Conservation (phyloP, 306 rosid species). For the Herpetospermum pedunculosum region DNA sequence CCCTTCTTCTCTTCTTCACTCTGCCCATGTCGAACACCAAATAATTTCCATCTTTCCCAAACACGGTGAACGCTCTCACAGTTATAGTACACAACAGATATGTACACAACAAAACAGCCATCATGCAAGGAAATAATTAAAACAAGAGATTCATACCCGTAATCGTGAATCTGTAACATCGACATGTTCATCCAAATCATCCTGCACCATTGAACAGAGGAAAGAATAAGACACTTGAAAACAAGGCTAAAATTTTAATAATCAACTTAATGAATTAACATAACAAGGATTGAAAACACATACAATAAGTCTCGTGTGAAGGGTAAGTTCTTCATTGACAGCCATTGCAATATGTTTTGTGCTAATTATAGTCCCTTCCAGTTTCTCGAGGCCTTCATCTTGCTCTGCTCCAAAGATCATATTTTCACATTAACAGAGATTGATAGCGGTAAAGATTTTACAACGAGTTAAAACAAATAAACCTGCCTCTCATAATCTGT, state of each 20-base stretch:
- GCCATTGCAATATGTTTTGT: slow-evolving; percentile 98
- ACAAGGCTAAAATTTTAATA: not conserved
- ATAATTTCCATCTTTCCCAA: not conserved
- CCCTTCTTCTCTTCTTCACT: not conserved
- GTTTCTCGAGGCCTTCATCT: slow-evolving; percentile 91
- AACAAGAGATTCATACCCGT: slow-evolving; percentile 48
- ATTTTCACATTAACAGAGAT: not conserved
- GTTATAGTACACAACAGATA: not conserved
- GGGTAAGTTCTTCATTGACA: slow-evolving; percentile 85
- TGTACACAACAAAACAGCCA: not conserved
- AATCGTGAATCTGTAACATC: slow-evolving; percentile 83
- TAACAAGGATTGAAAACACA: slow-evolving; percentile 13
- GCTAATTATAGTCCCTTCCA: slow-evolving; percentile 85
- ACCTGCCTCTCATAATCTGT: slow-evolving; percentile 73
- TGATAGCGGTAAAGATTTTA: not conserved
- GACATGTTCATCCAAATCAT: slow-evolving; percentile 89
- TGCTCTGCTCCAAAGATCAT: slow-evolving; percentile 55
- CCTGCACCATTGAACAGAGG: slow-evolving; percentile 34
- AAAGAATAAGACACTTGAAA: not conserved
- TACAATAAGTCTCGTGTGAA: slow-evolving; percentile 92
- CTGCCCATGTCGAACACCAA: not conserved
- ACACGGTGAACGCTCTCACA: not conserved
- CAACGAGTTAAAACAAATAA: slow-evolving; percentile 15
- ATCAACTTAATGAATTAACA: not conserved
- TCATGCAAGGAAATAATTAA: not conserved